phyloP scores from a whole-genome alignment of 2,329 filamentous ascomycete species.

The Microsporum audouinii region DNA sequence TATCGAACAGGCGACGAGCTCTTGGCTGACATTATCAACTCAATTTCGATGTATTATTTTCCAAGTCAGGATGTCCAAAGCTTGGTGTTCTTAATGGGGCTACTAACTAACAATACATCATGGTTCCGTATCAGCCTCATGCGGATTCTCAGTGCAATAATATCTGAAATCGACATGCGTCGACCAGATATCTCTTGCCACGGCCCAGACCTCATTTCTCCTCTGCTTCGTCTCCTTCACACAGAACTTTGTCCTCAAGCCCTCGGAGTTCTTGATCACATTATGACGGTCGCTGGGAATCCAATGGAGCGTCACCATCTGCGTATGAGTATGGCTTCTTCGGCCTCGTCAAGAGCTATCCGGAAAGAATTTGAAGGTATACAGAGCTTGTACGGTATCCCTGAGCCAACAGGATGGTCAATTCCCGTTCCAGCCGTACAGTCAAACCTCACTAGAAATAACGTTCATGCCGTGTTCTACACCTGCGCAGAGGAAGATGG shows the following conservation, averaged over 20 bases:
- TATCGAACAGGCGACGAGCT: constrained; percentile 65
- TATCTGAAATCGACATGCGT: constrained; percentile 86
- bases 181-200: constrained; percentile 81
- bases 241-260: constrained; percentile 92
- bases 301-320: constrained; percentile 90
- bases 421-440: constrained; percentile 86
- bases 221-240: constrained; percentile 74
- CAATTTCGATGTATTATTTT: constrained; percentile 67
- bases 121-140: constrained; percentile 93
- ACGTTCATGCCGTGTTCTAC: constrained; percentile 93
- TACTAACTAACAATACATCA: constrained; percentile 74
- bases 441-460: constrained; percentile 72
- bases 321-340: constrained; percentile 92
- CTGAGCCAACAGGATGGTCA: constrained; percentile 90
- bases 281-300: constrained; percentile 85
- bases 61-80: constrained; percentile 72
- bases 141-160: constrained; percentile 71
- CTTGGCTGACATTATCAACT: constrained; percentile 58
- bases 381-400: constrained; percentile 90
- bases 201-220: constrained; percentile 89
- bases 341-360: constrained; percentile 66
- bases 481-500: constrained; percentile 63
- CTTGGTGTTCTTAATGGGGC: constrained; percentile 78
- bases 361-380: constrained; percentile 92
- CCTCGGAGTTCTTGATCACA: constrained; percentile 80